These are phyloP conservation scores for Alternaria postmessia DNA, from an alignment of 2,329 filamentous ascomycete genomes.

Conservation along the genomic window DNA sequence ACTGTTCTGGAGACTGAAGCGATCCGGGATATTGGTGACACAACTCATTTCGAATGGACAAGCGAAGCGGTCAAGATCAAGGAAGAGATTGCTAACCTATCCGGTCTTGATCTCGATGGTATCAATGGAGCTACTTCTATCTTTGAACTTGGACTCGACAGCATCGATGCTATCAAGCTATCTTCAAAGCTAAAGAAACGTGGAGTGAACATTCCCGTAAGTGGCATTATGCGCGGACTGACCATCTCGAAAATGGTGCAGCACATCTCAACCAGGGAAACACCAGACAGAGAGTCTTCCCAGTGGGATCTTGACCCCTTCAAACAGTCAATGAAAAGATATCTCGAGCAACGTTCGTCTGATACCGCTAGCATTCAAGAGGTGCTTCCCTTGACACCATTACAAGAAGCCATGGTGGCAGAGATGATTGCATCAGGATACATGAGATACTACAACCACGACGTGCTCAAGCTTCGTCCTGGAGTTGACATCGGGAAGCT, in stretches of 20 bases:
- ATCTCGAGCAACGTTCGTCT: slow-evolving; percentile 49
- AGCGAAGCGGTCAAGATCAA: slow-evolving; percentile 62
- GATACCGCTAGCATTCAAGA: slow-evolving; percentile 59
- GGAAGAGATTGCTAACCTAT: slow-evolving; percentile 69
- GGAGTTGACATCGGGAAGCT: slow-evolving; percentile 66
- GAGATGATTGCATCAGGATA: slow-evolving; percentile 82
- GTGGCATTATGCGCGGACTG: slow-evolving; percentile 76
- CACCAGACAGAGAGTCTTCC: not conserved
- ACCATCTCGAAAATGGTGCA: slow-evolving; percentile 70
- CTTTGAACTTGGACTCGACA: slow-evolving; percentile 86
- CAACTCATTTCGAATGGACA: slow-evolving; percentile 65
- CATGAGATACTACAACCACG: slow-evolving; percentile 83
- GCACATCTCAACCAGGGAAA: slow-evolving; percentile 19
- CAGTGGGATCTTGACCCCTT: slow-evolving; percentile 28
- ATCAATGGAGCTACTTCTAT: slow-evolving; percentile 71
- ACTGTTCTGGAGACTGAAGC: not conserved
- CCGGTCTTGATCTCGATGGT: slow-evolving; percentile 59
- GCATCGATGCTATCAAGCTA: slow-evolving; percentile 88
- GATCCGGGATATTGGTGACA: not conserved
- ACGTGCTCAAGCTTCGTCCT: slow-evolving; percentile 70
- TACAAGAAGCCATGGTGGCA: slow-evolving; percentile 86
- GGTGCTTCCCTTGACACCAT: slow-evolving; percentile 77
- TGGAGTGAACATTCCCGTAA: slow-evolving; percentile 71
- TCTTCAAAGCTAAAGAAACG: slow-evolving; percentile 72
- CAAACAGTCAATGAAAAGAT: slow-evolving; percentile 45